Base-by-base conservation (phyloP, 2,329 filamentous ascomycete genomes). In the Fusarium anguioides region DNA sequence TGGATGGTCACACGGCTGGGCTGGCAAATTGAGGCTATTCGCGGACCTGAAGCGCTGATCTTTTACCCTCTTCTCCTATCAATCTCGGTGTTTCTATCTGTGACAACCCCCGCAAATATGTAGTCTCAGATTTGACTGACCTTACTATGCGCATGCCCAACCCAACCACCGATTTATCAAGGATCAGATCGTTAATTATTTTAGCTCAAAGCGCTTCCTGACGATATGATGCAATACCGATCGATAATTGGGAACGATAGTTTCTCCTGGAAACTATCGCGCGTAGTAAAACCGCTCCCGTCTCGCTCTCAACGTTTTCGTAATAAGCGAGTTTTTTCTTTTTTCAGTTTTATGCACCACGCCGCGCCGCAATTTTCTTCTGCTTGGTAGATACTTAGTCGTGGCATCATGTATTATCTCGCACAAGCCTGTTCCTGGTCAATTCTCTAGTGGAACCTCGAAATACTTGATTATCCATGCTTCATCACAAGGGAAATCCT, bases 11-110 rank as follows among this genome's bases (percentile, higher is more conserved):
- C n/a, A n/a, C n/a, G n/a, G n/a, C n/a, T n/a, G n/a, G n/a, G 24
- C 44, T 26, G 33, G 47, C 31, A 44, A 49, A 56, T 35, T 63
- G 60, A 63, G 59, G 60, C 51, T 63, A 63, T 63, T 63, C 60
- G 24, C 50, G 44, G 35, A 49, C 47, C 14, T 45, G 35, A n/a
- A n/a, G 15, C 40, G 55, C 33, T 39, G 39, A 63, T 64, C 48
- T 11, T 27, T 36, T 33, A 18, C 59, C 51, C 45, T 26, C 33
- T 26, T 33, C 49, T 45, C 21, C 44, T 56, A 57, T 63, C 59
- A 58, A 63, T 51, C 44, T 58, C 50, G 51, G 37, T 40, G 36
- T 41, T 15, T 44, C 39, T 31, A 8, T 33, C 48, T 37, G 31
- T 37, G 37, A 55, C 56, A 39, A 42, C 29, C 60, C 58, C 60